A percentile compares a stretch with the other conserved stretches of the same genome.
phyloP scores from a whole-genome alignment of 2,329 filamentous ascomycete genomes.

The Stachybotrys echinatus region DNA sequence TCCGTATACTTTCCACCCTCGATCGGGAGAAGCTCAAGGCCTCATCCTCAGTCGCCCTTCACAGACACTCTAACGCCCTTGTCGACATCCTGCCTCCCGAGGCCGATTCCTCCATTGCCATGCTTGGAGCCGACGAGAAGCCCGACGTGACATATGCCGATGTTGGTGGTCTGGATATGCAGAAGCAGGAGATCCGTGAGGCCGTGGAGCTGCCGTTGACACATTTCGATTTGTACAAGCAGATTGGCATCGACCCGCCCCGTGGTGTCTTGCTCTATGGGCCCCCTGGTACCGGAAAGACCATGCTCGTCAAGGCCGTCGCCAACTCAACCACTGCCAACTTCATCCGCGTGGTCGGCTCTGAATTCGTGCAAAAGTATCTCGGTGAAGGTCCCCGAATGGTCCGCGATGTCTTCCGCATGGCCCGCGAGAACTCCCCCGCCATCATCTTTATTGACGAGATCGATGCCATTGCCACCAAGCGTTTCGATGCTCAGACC shows the following conservation, averaged over 20 bases:
- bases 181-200: slow-evolving; percentile 98
- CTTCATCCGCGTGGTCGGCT: slow-evolving; percentile 97
- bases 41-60: slow-evolving; percentile 92
- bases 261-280: slow-evolving; percentile 95
- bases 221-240: slow-evolving; percentile 97
- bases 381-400: slow-evolving; percentile 95
- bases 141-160: slow-evolving; percentile 97
- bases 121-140: slow-evolving; percentile 95
- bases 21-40: slow-evolving; percentile 98
- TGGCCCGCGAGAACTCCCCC: slow-evolving; percentile 97
- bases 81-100: slow-evolving; percentile 99
- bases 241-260: slow-evolving; percentile 97
- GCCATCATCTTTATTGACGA: slow-evolving; percentile 99
- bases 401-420: slow-evolving; percentile 98
- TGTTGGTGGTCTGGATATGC: slow-evolving; percentile 97
- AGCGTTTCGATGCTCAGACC: slow-evolving; percentile 98
- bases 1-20: slow-evolving; percentile 95
- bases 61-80: slow-evolving; percentile 96
- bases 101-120: slow-evolving; percentile 96
- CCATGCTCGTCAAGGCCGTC: slow-evolving; percentile 96
- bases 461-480: slow-evolving; percentile 97
- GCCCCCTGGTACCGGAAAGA: slow-evolving; percentile 93
- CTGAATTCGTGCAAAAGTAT: slow-evolving; percentile 98
- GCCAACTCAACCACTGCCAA: slow-evolving; percentile 97
- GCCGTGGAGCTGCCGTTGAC: slow-evolving; percentile 95